Evolutionary conservation across 1,284 basidiomycete species (phyloP).

Genomic region (Rhodotorula sp.): DNA sequence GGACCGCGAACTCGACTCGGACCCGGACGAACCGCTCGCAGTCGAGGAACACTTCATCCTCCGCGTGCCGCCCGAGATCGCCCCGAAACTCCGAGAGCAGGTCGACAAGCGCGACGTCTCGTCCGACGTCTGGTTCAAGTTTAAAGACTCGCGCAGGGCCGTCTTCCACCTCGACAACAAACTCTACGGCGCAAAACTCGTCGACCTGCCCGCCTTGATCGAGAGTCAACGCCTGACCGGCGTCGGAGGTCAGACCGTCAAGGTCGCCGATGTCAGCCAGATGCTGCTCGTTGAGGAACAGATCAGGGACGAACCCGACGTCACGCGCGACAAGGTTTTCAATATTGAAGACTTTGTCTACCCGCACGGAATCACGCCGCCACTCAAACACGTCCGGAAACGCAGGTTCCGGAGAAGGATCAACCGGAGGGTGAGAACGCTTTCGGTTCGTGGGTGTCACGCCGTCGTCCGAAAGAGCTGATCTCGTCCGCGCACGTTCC

Average conservation of each 20-base stretch:
- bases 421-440: constrained; percentile 65
- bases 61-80: constrained; percentile 72
- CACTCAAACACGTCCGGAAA: constrained; percentile 85
- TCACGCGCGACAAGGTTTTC: constrained; percentile 57
- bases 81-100: constrained; percentile 66
- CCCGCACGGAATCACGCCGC: constrained; percentile 94
- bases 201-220: constrained; percentile 90
- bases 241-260: constrained; percentile 73
- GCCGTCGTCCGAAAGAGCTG: neutral
- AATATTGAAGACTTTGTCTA: constrained; percentile 96
- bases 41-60: constrained; percentile 99
- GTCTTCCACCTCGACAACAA: constrained; percentile 81
- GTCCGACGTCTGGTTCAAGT: constrained; percentile 94
- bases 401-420: constrained; percentile 88
- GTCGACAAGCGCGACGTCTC: constrained; percentile 32
- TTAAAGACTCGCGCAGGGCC: constrained; percentile 92
- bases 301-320: constrained; percentile 65
- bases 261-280: constrained; percentile 90
- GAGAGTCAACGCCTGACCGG: constrained; percentile 77
- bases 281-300: constrained; percentile 76
- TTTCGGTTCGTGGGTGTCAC: neutral
- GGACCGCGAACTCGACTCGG: constrained; percentile 87
- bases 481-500: neutral
- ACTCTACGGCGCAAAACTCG: constrained; percentile 85
- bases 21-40: constrained; percentile 77